These are phyloP conservation scores for Paracoccidioides brasiliensis DNA, from an alignment of 2,329 filamentous ascomycete species.

Conservation along the genomic window DNA sequence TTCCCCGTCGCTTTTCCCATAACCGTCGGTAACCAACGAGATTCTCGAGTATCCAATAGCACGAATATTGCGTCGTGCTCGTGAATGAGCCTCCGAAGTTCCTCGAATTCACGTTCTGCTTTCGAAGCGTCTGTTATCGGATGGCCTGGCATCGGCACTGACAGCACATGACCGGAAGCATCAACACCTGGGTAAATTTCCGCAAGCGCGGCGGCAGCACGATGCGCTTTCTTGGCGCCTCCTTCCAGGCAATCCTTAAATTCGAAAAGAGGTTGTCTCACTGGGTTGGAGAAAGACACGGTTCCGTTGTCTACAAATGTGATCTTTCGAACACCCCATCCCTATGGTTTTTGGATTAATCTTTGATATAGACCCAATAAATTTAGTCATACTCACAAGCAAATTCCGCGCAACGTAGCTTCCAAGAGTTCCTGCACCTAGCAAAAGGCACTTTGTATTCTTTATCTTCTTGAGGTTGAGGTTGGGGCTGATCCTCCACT, in stretches of 20 bases:
- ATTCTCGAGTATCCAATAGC: conserved; percentile 94
- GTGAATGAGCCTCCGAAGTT: conserved; percentile 60
- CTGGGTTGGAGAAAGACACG: conserved; percentile 93
- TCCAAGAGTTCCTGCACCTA: conserved; percentile 85
- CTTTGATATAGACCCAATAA: not conserved
- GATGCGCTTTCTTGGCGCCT: conserved; percentile 67
- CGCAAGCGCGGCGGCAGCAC: conserved; percentile 65
- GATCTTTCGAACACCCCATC: conserved; percentile 90
- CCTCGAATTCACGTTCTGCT: conserved; percentile 61
- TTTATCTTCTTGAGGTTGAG: conserved; percentile 83
- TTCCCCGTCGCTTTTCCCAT: conserved; percentile 91
- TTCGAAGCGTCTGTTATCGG: conserved; percentile 61
- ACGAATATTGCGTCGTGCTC: conserved; percentile 87
- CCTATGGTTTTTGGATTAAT: conserved; percentile 26
- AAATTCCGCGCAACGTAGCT: conserved; percentile 87
- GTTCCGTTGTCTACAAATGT: conserved; percentile 89
- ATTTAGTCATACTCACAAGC: conserved; percentile 38
- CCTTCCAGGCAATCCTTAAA: conserved; percentile 82
- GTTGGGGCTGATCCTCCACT: conserved; percentile 87
- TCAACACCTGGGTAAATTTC: conserved; percentile 88
- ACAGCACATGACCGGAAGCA: conserved; percentile 63
- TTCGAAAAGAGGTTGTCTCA: conserved; percentile 82
- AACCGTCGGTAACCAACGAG: conserved; percentile 85
- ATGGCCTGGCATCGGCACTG: conserved; percentile 92
- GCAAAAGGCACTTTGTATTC: conserved; percentile 72